These are phyloP conservation scores for Heterobasidion annosum DNA, from an alignment of 1,284 basidiomycete genomes.

Conservation along the genomic window DNA sequence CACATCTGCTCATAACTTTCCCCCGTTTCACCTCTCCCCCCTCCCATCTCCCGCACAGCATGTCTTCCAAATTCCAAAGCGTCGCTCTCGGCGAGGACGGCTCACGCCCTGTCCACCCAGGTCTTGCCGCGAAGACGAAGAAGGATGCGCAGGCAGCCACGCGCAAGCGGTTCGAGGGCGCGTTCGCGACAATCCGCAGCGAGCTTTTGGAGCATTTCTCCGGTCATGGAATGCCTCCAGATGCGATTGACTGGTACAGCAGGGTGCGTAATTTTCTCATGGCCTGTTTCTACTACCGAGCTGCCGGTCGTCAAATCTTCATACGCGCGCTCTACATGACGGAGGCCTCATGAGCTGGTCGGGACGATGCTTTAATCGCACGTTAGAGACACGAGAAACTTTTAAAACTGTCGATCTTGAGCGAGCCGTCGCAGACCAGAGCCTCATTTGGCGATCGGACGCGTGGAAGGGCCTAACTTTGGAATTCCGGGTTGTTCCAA, in stretches of 20 bases:
- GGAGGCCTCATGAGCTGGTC: too few relatives aligned
- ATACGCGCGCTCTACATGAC: too few relatives aligned
- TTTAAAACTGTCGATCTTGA: too few relatives aligned
- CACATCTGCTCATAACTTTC: neutral
- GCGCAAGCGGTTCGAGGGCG: constrained; percentile 42
- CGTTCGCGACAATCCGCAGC: constrained; percentile 41
- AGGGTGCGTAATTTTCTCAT: constrained; percentile 33
- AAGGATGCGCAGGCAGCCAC: constrained; percentile 17
- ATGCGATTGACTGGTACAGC: constrained; percentile 78
- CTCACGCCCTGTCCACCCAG: neutral
- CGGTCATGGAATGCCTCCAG: constrained; percentile 69
- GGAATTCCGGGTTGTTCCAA: too few relatives aligned
- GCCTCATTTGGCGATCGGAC: too few relatives aligned
- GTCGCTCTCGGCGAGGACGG: neutral
- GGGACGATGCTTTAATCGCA: too few relatives aligned
- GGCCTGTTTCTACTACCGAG: neutral
- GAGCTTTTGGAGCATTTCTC: constrained; percentile 60
- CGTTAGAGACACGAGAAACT: too few relatives aligned
- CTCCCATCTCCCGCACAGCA: neutral
- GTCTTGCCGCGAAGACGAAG: neutral
- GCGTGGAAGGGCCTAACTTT: too few relatives aligned
- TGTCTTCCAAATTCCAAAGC: neutral
- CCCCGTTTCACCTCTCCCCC: too few relatives aligned
- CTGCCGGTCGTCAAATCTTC: too few relatives aligned
- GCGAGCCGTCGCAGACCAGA: too few relatives aligned